Conservation (phyloP, 1,284 basidiomycete genomes). For the Trichosporon sp. region DNA sequence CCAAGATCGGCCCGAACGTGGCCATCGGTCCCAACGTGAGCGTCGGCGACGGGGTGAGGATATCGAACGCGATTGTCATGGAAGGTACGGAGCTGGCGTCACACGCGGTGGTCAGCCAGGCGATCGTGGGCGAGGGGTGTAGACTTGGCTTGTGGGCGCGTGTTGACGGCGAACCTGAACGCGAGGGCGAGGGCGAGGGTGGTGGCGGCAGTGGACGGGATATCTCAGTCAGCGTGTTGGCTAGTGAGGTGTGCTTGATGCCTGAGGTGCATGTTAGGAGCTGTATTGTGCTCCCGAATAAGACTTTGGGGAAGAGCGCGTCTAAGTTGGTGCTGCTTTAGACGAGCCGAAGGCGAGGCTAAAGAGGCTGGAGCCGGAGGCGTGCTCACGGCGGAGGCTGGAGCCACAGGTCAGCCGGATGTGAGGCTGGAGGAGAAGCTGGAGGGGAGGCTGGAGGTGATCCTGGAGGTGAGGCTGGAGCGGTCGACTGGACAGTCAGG, state of each 20-base stretch:
- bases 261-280: slow-evolving; percentile 46
- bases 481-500: no score
- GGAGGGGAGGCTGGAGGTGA: no score
- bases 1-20: slow-evolving; percentile 53
- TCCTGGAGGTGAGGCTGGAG: no score
- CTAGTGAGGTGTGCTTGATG: slow-evolving; percentile 48
- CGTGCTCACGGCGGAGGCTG: no score
- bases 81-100: slow-evolving; percentile 49
- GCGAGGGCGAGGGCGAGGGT: slow-evolving; percentile 45
- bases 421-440: no score
- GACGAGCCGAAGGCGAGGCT: not conserved
- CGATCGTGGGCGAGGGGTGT: slow-evolving; percentile 48
- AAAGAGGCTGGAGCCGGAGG: not conserved
- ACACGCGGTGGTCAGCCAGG: slow-evolving; percentile 50
- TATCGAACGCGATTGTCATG: slow-evolving; percentile 52
- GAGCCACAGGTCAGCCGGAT: no score
- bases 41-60: slow-evolving; percentile 49
- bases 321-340: not conserved
- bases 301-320: slow-evolving; percentile 13
- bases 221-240: slow-evolving; percentile 50
- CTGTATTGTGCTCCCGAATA: slow-evolving; percentile 52
- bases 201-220: no score
- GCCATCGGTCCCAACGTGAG: slow-evolving; percentile 48
- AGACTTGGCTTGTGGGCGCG: slow-evolving; percentile 51
- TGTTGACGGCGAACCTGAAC: slow-evolving; percentile 50